Conservation (phyloP, 495 filamentous ascomycete species). For the Aspergillus ostianus region DNA sequence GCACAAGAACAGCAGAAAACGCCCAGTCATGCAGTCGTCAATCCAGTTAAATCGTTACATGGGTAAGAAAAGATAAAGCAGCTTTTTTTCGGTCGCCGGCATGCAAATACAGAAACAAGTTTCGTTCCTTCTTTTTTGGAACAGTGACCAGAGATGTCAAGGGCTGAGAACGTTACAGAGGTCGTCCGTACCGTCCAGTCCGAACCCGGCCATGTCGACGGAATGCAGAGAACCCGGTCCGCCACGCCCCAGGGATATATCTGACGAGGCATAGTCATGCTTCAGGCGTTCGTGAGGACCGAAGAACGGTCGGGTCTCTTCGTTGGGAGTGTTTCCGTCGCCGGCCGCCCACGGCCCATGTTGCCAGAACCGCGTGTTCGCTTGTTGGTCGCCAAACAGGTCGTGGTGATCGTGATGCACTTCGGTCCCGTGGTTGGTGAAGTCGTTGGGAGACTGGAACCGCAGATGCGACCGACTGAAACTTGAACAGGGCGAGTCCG, state of each 20-base stretch:
- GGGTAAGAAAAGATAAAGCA: slow-evolving; percentile 31
- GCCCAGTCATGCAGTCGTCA: slow-evolving; percentile 51
- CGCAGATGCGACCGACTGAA: slow-evolving; percentile 50
- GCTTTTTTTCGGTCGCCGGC: slow-evolving; percentile 28
- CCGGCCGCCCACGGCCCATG: slow-evolving; percentile 47
- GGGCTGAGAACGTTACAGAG: slow-evolving; percentile 40
- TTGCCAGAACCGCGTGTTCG: slow-evolving; percentile 50
- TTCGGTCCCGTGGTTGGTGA: slow-evolving; percentile 41
- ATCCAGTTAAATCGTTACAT: slow-evolving; percentile 48
- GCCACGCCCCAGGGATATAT: slow-evolving; percentile 42
- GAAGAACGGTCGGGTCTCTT: slow-evolving; percentile 49
- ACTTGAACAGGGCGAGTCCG: slow-evolving; percentile 48
- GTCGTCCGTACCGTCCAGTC: slow-evolving; percentile 42
- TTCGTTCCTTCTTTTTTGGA: neutral
- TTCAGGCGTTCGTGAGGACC: slow-evolving; percentile 49
- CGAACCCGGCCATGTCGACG: slow-evolving; percentile 50
- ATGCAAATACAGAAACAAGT: slow-evolving; percentile 24
- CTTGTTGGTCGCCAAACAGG: slow-evolving; percentile 49
- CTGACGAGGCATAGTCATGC: slow-evolving; percentile 51
- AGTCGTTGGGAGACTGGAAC: slow-evolving; percentile 46
- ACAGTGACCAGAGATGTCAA: slow-evolving; percentile 14
- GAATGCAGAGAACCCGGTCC: slow-evolving; percentile 48
- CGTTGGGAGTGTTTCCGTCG: slow-evolving; percentile 51
- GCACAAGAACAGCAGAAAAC: slow-evolving; percentile 34
- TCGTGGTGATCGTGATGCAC: slow-evolving; percentile 47